Base-by-base conservation (phyloP, 306 rosid genomes). In the Malus domestica region DNA sequence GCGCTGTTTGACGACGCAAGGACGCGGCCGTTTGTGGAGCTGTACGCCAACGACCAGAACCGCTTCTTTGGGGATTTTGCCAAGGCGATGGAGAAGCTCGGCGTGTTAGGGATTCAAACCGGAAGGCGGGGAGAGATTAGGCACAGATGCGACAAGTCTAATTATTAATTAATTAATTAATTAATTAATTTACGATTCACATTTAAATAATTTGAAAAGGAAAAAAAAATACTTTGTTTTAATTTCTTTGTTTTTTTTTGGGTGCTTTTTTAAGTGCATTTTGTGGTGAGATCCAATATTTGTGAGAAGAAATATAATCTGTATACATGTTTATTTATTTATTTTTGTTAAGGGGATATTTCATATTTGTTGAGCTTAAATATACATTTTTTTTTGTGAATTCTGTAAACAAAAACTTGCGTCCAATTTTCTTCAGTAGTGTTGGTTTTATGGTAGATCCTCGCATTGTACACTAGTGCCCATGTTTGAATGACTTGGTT, bases 71-170 rank as follows among this genome's bases (percentile, higher is more conserved):
- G 57, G 73, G 98, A 82, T 1, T 93, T 93, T 79, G 80, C 87
- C 2, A 68, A 42, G 11, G 89, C 94, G 13, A 93, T 93, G 93
- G 89, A 85, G 89, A 93, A 93, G 89, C 85, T 93, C 18, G 84
- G 98, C 62, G 70, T 85, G 20, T 72, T 86, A 59, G 85, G 88
- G 3, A 86, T 93, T 14, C 55, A 85, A 38, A 89, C 96, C 0
- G 97, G 97, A 20, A 79, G 85, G 65, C 80, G 27, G 25, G 98
- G 98, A 25, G 97, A 93, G 86, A 91, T 93, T 79, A 84, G 98
- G 59, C 92, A 87, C 67, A 83, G 97, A 74, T 93, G 98, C 71
- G 98, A 93, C 78, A 90, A 83, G 67, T 67, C 55, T 49, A 49
- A 49, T 49, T 49, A 81, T 91, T 68, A 93, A 93, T 80, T 93